Conservation (phyloP, 441 rosid genomes). For the Pelargonium citronellum region DNA sequence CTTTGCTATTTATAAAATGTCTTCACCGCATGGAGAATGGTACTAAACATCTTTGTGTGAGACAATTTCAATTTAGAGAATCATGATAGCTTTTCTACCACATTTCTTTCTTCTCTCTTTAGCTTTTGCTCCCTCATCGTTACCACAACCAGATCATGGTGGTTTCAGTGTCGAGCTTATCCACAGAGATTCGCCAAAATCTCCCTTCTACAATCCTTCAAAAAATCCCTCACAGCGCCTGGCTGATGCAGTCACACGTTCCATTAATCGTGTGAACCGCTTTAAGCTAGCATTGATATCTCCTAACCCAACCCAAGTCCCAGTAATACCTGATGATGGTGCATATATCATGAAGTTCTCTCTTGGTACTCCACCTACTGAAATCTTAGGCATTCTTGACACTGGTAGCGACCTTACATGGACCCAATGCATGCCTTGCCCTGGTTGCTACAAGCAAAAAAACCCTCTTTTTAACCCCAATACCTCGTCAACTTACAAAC, state of each 20-base stretch:
- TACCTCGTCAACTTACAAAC: conserved; percentile 21
- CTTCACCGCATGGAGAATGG: no score
- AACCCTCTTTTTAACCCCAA: conserved; percentile 27
- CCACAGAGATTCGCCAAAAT: conserved; percentile 36
- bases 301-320: neutral
- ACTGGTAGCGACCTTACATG: conserved; percentile 38
- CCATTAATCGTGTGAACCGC: conserved; percentile 18
- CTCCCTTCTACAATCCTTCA: conserved; percentile 25
- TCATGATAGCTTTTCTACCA: neutral
- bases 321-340: conserved; percentile 11
- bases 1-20: no score
- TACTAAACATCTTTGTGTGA: no score
- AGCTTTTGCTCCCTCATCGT: neutral
- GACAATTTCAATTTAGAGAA: neutral
- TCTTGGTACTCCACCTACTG: conserved; percentile 27
- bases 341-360: conserved; percentile 31
- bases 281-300: conserved; percentile 8
- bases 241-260: conserved; percentile 19
- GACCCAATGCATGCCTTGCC: conserved; percentile 37
- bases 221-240: conserved; percentile 18
- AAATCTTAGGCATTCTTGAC: conserved; percentile 25
- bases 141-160: neutral
- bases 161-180: conserved; percentile 34
- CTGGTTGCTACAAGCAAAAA: conserved; percentile 21
- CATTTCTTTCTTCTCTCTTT: neutral